Base-by-base conservation (phyloP, 2,329 filamentous ascomycete genomes). In the Fusarium sarcochroum region DNA sequence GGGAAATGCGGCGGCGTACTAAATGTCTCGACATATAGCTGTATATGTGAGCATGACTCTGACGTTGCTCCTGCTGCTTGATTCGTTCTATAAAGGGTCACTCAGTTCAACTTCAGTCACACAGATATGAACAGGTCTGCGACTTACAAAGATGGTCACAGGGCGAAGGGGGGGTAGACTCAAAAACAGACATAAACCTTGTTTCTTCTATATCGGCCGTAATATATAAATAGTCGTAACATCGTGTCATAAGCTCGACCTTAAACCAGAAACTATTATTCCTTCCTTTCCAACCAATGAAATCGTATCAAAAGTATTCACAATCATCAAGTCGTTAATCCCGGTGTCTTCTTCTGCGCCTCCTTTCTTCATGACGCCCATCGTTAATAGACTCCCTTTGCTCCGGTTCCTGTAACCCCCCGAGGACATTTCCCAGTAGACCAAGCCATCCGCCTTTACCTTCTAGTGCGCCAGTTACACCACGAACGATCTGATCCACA, bases 401-500 rank as follows among this genome's bases (percentile, higher is more conserved):
- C 6, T 58, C 64, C n/a, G 57, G 34, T 17, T 53, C 54, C 40
- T 67, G 51, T 7, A 73, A 25, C 23, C 71, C 72, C 6, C 73
- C 74, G n/a, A 80, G 51, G 23, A 79, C 70, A 27, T 74, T 72
- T 45, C 76, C 76, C 32, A 80, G 41, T 7, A 79, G 57, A 32
- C 67, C 69, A 53, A 77, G 67, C 77, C 76, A 80, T 27, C 76
- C 73, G 25, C 67, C 58, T 46, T 68, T 75, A 0, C 78, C 78
- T 30, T 75, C 76, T 14, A 80, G 66, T 40, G 73, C 74, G 20
- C 69, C 71, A 38, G 73, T 75, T 5, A 78, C 63, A 35, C 67
- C 65, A 44, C 66, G 71, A 30, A 74, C 73, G 8, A 78, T 50
- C 18, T 68, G 71, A 32, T 85, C 81, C 6, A 85, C 79, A 25